Base-by-base conservation (phyloP, 352 stramenopile genomes). In the Blastocystis sp. region DNA sequence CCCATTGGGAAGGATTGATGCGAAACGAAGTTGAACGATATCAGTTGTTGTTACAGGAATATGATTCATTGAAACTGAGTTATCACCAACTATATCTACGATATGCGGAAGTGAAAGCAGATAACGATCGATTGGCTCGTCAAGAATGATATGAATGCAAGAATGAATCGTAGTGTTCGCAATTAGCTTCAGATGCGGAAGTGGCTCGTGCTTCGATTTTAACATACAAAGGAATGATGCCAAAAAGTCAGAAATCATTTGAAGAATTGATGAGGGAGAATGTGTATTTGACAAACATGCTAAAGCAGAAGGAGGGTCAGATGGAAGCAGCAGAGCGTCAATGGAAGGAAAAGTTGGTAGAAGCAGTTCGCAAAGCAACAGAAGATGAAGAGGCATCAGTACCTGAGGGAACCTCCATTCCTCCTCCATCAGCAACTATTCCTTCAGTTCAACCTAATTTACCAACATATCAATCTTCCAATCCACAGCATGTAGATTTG, bases 281-380 rank as follows among this genome's bases (percentile, higher is more conserved):
- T 42, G 29, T 65, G 51, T 83, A 83, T 51, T 24, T 83, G 49
- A 83, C 24, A 19, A n/a, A 12, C 3, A 63, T 83, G 49, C 49
- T 83, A 49, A 83, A 83, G 71, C 71, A 83, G 71, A 83, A 83
- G 51, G 71, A 83, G 49, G 29, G 42, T 35, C 71, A 83, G 49
- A 61, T 83, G 71, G 51, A 63, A 1, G 71, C n/a, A 9, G 71
- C 71, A 3, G 71, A 83, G 32, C 49, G 29, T 29, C 46, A 39
- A 11, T 83, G 71, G 71, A 65, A 59, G 54, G 14, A 83, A 56
- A 27, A 83, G 71, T 42, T 83, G 14, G 27, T 65, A 35, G 46
- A 83, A 37, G 51, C 52, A 56, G 12, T 83, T 16, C 21, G 35
- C 6, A 21, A 66, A 37, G 69, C 49, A 29, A 66, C 71, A 56